A percentile compares a stretch with the other conserved stretches of the same genome.
These are phyloP conservation scores for Penicillium taxi DNA, from an alignment of 495 filamentous ascomycete genomes.

Conservation along the genomic window DNA sequence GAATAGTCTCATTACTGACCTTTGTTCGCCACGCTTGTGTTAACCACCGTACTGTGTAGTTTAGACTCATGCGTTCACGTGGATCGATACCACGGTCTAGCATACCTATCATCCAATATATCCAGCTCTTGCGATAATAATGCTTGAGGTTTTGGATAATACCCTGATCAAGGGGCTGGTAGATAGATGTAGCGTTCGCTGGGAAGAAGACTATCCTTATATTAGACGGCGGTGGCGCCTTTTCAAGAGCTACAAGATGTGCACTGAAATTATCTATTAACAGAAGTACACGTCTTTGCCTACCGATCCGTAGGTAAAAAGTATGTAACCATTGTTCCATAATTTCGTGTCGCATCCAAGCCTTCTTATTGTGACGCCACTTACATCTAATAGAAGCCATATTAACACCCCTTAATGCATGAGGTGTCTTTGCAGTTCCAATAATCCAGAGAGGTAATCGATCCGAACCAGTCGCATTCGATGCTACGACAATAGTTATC, in stretches of 20 bases:
- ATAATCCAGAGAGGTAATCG: slow-evolving; percentile 14
- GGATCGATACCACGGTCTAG: slow-evolving; percentile 5
- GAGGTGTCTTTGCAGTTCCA: slow-evolving; percentile 16
- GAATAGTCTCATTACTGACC: background rate
- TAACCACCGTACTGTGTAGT: slow-evolving; percentile 2
- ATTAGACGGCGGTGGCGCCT: too few species aligned
- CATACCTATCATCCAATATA: slow-evolving; percentile 10
- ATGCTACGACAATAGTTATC: slow-evolving; percentile 12
- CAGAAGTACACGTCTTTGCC: too few species aligned
- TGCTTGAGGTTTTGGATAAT: slow-evolving; percentile 21
- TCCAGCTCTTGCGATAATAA: slow-evolving; percentile 16
- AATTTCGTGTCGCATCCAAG: slow-evolving; percentile 16
- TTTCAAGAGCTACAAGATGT: too few species aligned
- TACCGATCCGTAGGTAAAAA: too few species aligned
- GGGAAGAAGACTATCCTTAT: too few species aligned
- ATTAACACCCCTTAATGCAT: slow-evolving; percentile 9
- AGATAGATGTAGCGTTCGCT: slow-evolving; percentile 15
- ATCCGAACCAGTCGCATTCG: slow-evolving; percentile 17
- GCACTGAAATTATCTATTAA: too few species aligned
- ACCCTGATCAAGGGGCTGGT: slow-evolving; percentile 23
- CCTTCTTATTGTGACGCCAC: slow-evolving; percentile 17
- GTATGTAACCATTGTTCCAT: too few species aligned
- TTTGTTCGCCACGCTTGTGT: background rate
- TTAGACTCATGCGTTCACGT: background rate
- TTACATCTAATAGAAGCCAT: slow-evolving; percentile 6